Base-by-base conservation (phyloP, 805 yeast genomes). In the Saturnispora mendoncae region DNA sequence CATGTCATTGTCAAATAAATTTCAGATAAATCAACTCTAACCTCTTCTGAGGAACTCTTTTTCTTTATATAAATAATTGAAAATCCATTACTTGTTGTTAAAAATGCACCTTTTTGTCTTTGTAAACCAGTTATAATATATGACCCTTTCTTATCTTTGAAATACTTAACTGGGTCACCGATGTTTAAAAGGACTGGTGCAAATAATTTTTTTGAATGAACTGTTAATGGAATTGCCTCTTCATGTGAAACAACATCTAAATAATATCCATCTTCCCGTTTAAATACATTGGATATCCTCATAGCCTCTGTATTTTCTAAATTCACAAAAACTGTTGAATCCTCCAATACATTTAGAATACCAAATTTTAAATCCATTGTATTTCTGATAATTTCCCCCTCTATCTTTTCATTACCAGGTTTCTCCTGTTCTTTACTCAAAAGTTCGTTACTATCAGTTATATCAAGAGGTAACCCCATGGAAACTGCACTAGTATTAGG, bases 141-240 rank as follows among this genome's bases (percentile, higher is more conserved):
- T 15, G 5, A 36, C 7, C 9, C 18, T 24, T 25, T 44, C 24
- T 37, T 40, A 25, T 39, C 42, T 17, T 27, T 21, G 10, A 13
- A 26, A 20, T 42, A 41, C n/a, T 44, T 43, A 4, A 49, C 43
- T 2, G 20, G 6, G 37, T 50, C 51, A 9, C 55, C 55, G 5
- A 50, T 33, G 20, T 39, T 34, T 7, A 51, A 38, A 26, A 44
- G 39, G n/a, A 49, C 37, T 2, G 55, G 55, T 9, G 54, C 52
- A 32, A 46, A 40, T 9, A 51, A 39, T 18, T 46, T 33, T 6
- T n/a, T 41, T 4, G 40, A 19, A 13, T 42, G 36, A 6, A 45
- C 39, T 14, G 35, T 20, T 3, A 35, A 27, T 10, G 41, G n/a
- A 3, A 32, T 36, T 7, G 24, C 42, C 6, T 25, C 32, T 15